phyloP scores from a whole-genome alignment of 768 basidiomycete species.

The Rhizopogon vesiculosus region DNA sequence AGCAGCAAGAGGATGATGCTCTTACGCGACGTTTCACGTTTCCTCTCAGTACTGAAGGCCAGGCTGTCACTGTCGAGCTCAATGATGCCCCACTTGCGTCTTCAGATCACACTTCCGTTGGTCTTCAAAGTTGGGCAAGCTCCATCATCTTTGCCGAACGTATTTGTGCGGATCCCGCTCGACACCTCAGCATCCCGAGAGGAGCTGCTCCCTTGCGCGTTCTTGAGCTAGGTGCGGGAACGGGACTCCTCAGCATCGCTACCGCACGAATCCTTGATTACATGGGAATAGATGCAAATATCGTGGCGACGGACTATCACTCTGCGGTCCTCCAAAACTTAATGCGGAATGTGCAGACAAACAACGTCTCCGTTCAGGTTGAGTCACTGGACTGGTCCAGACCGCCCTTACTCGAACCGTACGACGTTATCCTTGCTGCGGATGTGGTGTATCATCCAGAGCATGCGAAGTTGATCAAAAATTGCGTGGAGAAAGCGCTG shows the following conservation, averaged over 20 bases:
- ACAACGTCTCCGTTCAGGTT: constrained; percentile 44
- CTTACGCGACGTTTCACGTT: constrained; percentile 54
- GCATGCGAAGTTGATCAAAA: constrained; percentile 66
- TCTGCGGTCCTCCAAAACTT: constrained; percentile 72
- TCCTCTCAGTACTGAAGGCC: constrained; percentile 18
- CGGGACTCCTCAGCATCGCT: constrained; percentile 76
- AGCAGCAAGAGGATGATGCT: constrained; percentile 30
- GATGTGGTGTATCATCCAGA: constrained; percentile 74
- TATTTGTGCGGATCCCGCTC: constrained; percentile 45
- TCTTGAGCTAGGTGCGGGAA: constrained; percentile 84
- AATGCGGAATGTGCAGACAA: constrained; percentile 49
- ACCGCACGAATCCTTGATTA: constrained; percentile 42
- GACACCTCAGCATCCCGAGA: constrained; percentile 20
- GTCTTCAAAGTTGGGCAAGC: constrained; percentile 83
- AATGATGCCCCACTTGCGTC: constrained; percentile 64
- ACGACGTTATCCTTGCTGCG: constrained; percentile 72
- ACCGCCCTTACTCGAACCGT: constrained; percentile 41
- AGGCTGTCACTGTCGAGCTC: constrained; percentile 45
- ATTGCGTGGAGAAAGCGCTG: constrained; percentile 53
- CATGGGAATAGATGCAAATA: constrained; percentile 12
- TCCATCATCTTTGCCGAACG: constrained; percentile 66
- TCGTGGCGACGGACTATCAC: constrained; percentile 78
- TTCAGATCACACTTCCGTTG: constrained; percentile 74
- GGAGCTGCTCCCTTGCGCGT: constrained; percentile 35
- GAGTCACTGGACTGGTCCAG: constrained; percentile 61